A percentile compares a stretch with the other conserved stretches of the same genome.
Evolutionary conservation across 139 green algal species (phyloP).

Genomic region (Nannochloris sp.): DNA sequence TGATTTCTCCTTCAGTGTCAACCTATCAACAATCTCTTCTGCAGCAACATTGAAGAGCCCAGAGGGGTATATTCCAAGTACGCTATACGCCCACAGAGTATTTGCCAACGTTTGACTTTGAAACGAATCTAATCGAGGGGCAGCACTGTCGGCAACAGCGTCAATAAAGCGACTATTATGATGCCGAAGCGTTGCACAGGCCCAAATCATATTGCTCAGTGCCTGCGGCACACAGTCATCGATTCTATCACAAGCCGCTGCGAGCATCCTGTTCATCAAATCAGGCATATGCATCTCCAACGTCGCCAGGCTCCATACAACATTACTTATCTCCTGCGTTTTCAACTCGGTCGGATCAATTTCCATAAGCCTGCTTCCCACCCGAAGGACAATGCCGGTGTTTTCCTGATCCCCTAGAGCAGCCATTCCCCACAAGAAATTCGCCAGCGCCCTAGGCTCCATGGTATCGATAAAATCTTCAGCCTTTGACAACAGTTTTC

Average conservation of each 20-base stretch:
- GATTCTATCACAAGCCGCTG: conserved; percentile 4
- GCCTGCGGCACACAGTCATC: conserved; percentile 29
- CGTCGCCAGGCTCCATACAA: conserved; percentile 27
- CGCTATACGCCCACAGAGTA: conserved; percentile 30
- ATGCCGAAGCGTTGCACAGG: conserved; percentile 26
- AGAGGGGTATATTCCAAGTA: conserved; percentile 27
- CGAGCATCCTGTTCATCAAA: conserved; percentile 8
- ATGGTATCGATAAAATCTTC: conserved; percentile 34
- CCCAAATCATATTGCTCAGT: conserved; percentile 41
- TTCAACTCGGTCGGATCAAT: conserved; percentile 23
- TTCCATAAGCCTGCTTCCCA: conserved; percentile 9
- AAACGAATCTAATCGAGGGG: conserved; percentile 14
- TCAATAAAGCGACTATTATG: conserved; percentile 16
- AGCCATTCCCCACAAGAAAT: conserved; percentile 47
- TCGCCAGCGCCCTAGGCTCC: conserved; percentile 38
- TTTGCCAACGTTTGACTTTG: conserved; percentile 35
- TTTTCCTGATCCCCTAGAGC: conserved; percentile 27
- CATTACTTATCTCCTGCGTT: conserved; percentile 61
- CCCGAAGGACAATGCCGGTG: conserved; percentile 10
- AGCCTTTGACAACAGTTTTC: conserved; percentile 24
- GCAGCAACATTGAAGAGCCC: conserved; percentile 23
- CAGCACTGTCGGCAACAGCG: conserved; percentile 10
- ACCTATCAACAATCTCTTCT: conserved; percentile 12
- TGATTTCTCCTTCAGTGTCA: conserved; percentile 3
- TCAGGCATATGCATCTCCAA: conserved; percentile 10